Base-by-base conservation (phyloP, 805 yeast species). In the Grigorovia jiainica region DNA sequence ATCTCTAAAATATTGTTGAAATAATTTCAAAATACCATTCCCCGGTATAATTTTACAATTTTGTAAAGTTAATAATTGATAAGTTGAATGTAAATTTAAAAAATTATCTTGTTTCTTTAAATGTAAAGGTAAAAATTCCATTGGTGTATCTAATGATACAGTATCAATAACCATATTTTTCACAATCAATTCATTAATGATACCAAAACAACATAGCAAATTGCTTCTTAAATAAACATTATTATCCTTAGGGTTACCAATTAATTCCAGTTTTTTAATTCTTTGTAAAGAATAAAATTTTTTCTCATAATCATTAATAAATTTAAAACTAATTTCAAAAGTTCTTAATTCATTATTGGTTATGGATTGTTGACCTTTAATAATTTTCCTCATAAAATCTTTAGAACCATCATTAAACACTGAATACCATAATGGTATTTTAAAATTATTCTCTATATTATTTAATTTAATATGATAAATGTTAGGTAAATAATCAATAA, bases 401-500 rank as follows among this genome's bases (percentile, higher is more conserved):
- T 51, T 51, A 4, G 63, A 53, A 0, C 62, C 61, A 43, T 60
- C 62, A 40, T 60, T 60, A 17, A 60, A 47, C 16, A 52, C 58
- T 10, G 64, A 59, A 36, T 60, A 60, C 64, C 64, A 60, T 16
- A 76, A 57, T 3, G 79, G 76, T 13, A 77, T 70, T 27, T 70
- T 68, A 50, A 78, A 77, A 18, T 68, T 68, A 5, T 78, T 77
- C 4, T 77, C 67, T 1, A 78, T 66, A 36, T 75, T 70, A 17
- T 61, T 57, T 9, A 78, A 46, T 13, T 55, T 51, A 6, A 78
- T 49, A 19, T 60, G 61, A 25, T 63, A 54, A 7, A 76, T 46
- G 34, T 75, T 76, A 34, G 72, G 78, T 7, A 75, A 61, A 29
- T 68, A 67, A 34, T 66, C 67, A 11, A 76, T 59, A 11, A 76